Conservation (phyloP, 192 early-diverging fungal genomes). For the Linnemannia elongata region DNA sequence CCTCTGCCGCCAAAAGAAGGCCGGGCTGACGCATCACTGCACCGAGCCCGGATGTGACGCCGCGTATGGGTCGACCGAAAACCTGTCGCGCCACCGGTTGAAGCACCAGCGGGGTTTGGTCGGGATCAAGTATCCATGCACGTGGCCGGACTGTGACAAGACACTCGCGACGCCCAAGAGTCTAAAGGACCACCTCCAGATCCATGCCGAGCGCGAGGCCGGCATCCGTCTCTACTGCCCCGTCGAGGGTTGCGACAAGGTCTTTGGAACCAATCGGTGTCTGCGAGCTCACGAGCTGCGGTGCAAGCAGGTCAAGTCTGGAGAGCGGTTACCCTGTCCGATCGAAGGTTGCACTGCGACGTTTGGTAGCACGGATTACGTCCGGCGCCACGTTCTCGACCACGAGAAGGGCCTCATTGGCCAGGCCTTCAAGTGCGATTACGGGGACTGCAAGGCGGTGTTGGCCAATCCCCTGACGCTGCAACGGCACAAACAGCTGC, state of each 20-base stretch:
- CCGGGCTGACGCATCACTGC: constrained; percentile 29
- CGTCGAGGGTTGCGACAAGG: constrained; percentile 44
- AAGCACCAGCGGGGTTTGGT: constrained; percentile 49
- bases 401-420: constrained; percentile 56
- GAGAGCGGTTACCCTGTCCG: constrained; percentile 40
- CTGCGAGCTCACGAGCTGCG: constrained; percentile 49
- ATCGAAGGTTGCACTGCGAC: constrained; percentile 38
- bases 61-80: constrained; percentile 44
- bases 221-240: constrained; percentile 46
- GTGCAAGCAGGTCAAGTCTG: constrained; percentile 53
- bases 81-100: constrained; percentile 41
- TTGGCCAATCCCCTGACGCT: constrained; percentile 55
- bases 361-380: constrained; percentile 55
- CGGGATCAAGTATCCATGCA: constrained; percentile 51
- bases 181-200: constrained; percentile 49
- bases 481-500: constrained; percentile 52
- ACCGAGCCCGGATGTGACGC: constrained; percentile 45
- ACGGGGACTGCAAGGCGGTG: constrained; percentile 44
- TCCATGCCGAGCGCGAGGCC: constrained; percentile 48
- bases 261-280: constrained; percentile 52
- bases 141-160: constrained; percentile 48
- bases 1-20: constrained; percentile 43
- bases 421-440: constrained; percentile 44
- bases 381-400: constrained; percentile 53
- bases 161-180: constrained; percentile 50